Percentiles rank a stretch among this genome's conserved stretches.
These are phyloP conservation scores for Leonotis leonurus DNA, from an alignment of 257 asterid genomes.

Conservation along the genomic window DNA sequence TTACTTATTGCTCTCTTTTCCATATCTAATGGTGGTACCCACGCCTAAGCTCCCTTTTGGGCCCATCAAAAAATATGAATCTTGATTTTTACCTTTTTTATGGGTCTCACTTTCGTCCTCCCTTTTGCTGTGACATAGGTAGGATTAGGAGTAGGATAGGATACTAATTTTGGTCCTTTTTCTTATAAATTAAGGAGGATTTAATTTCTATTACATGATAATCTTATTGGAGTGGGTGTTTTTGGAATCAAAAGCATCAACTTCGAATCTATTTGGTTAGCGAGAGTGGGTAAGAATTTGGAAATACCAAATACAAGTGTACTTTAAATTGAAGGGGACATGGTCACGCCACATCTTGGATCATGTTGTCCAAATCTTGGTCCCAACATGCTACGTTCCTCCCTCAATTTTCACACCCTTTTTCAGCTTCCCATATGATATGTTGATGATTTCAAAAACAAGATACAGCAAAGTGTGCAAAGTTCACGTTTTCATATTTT, in stretches of 20 bases:
- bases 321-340: constrained; percentile 36
- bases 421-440: constrained; percentile 24
- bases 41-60: constrained; percentile 19
- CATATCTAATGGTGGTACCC: constrained; percentile 25
- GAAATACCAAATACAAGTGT: too few relatives aligned
- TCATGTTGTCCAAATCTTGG: constrained; percentile 83
- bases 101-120: too few relatives aligned
- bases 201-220: too few relatives aligned
- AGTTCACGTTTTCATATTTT: constrained; percentile 1
- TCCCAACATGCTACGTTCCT: constrained; percentile 45
- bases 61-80: constrained; percentile 16
- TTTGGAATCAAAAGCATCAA: too few relatives aligned
- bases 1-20: constrained; percentile 4
- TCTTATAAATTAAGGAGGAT: too few relatives aligned
- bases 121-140: too few relatives aligned
- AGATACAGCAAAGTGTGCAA: not conserved
- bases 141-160: too few relatives aligned
- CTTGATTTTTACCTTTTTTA: too few relatives aligned
- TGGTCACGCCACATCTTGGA: constrained; percentile 67
- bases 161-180: too few relatives aligned
- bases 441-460: constrained; percentile 19
- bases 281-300: too few relatives aligned
- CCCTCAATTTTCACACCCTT: constrained; percentile 17
- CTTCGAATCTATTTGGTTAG: too few relatives aligned
- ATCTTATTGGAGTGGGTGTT: too few relatives aligned